Conservation (phyloP, 306 rosid genomes). For the Cercis canadensis region DNA sequence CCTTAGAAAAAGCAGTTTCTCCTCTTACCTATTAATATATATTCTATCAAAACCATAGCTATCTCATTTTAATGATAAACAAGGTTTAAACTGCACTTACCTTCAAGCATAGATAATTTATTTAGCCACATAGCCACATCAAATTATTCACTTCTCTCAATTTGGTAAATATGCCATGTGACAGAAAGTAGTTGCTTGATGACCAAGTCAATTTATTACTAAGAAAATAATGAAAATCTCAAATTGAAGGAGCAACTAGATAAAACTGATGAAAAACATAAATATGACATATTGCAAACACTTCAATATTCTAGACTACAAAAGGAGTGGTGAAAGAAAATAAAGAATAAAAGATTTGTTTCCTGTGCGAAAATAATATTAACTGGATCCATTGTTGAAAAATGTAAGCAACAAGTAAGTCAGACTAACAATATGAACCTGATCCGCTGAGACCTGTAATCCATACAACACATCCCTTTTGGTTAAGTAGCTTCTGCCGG, state of each 20-base stretch:
- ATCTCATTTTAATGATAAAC: no score
- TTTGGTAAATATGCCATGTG: conserved; percentile 8
- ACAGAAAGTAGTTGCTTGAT: conserved; percentile 13
- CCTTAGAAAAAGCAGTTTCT: no score
- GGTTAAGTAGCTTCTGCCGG: conserved; percentile 83
- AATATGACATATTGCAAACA: conserved; percentile 24
- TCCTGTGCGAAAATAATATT: conserved; percentile 12
- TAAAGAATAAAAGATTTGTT: neutral
- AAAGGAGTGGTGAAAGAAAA: neutral
- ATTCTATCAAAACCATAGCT: no score
- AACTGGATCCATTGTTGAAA: neutral
- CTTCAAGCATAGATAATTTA: neutral
- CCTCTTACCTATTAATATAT: no score
- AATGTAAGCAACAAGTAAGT: neutral
- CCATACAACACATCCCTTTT: conserved; percentile 92
- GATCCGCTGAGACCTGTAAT: conserved; percentile 94
- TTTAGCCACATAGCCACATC: neutral
- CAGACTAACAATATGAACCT: conserved; percentile 51
- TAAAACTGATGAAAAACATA: conserved; percentile 22
- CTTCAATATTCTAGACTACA: neutral
- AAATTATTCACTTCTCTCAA: neutral
- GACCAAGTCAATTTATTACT: neutral
- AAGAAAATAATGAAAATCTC: conserved; percentile 1
- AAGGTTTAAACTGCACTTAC: neutral
- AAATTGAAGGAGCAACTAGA: conserved; percentile 29